Evolutionary conservation across 2,329 filamentous ascomycete genomes (phyloP).

Genomic region (Ceratocystis alfenasii): DNA sequence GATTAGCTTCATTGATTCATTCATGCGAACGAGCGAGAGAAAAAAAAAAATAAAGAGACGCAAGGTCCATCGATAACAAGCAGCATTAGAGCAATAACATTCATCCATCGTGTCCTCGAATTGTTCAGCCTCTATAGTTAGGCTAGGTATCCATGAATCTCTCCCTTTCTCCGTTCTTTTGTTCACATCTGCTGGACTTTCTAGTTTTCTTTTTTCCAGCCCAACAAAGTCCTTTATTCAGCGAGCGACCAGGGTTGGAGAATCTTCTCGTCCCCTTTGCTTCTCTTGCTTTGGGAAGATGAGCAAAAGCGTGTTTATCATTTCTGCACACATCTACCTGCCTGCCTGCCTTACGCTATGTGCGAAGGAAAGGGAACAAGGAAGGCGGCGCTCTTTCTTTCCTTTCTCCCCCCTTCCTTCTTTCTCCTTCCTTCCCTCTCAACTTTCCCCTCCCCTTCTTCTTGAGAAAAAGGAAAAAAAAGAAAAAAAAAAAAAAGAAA

Average conservation of each 20-base stretch:
- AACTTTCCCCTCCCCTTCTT: not conserved
- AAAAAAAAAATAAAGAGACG: no score
- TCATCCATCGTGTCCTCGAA: not conserved
- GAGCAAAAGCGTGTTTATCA: not conserved
- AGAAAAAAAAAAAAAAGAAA: not conserved
- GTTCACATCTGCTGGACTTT: not conserved
- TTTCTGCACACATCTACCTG: no score
- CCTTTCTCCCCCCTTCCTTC: not conserved
- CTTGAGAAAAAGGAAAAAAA: not conserved
- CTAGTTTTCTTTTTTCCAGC: no score
- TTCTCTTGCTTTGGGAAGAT: not conserved
- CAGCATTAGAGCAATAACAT: not conserved
- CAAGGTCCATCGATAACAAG: not conserved
- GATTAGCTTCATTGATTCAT: not conserved
- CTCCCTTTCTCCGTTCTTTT: not conserved
- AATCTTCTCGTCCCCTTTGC: not conserved
- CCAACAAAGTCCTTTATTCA: not conserved
- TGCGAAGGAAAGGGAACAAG: not conserved
- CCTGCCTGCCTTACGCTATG: not conserved
- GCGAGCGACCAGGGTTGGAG: not conserved
- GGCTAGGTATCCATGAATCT: not conserved
- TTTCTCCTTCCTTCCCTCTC: not conserved
- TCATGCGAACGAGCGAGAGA: not conserved
- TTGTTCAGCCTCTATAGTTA: conserved; percentile 1
- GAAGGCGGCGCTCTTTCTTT: not conserved